Evolutionary conservation across 257 asterid species (phyloP).

Genomic region (Nicotiana attenuata): DNA sequence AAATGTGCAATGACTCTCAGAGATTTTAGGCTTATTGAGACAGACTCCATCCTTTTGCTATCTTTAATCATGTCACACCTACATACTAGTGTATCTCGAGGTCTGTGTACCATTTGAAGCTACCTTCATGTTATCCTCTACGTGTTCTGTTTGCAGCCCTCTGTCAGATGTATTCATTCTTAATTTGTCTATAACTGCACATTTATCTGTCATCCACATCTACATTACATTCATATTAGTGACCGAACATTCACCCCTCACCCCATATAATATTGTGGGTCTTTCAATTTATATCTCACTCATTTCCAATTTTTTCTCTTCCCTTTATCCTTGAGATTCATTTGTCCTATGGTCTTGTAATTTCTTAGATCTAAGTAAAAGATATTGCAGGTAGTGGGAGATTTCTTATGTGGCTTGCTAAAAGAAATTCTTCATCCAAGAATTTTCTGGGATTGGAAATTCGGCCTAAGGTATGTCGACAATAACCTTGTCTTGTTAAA

Average conservation of each 20-base stretch:
- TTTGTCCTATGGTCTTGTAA: not conserved
- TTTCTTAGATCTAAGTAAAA: not conserved
- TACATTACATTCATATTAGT: not conserved
- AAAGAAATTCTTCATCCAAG: conserved; percentile 40
- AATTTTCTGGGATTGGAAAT: conserved; percentile 90
- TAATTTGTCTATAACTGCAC: not conserved
- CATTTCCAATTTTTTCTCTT: not conserved
- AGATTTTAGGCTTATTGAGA: not conserved
- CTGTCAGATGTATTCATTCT: not conserved
- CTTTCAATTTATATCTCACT: not conserved
- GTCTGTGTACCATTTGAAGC: not conserved
- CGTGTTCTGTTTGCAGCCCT: not conserved
- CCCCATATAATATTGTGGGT: not conserved
- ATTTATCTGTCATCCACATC: not conserved
- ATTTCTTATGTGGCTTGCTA: conserved; percentile 80
- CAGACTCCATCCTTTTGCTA: not conserved
- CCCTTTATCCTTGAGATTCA: not conserved
- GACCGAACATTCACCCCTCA: not conserved
- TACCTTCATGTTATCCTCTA: not conserved
- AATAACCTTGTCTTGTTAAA: conserved; percentile 10
- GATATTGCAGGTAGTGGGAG: conserved; percentile 78
- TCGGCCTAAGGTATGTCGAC: conserved; percentile 64
- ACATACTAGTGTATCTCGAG: not conserved
- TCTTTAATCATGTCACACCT: not conserved
- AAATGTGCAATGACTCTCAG: not conserved